phyloP scores from a whole-genome alignment of 306 rosid species.

The cucumber (Cucumis sativus) region DNA sequence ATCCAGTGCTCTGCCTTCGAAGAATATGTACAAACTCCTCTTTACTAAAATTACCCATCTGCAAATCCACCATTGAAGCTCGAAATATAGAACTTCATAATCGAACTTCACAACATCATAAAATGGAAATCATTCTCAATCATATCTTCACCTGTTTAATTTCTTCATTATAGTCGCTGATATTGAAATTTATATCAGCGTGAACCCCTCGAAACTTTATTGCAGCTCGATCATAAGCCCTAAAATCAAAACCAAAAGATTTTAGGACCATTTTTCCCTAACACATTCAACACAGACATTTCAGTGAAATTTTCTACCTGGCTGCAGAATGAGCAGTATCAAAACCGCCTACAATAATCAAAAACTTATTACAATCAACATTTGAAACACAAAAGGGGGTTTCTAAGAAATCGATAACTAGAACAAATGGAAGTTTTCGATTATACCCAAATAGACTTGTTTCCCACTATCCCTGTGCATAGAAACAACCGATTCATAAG shows the following conservation, averaged over 20 bases:
- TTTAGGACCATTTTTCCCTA: background rate
- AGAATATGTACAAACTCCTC: slow-evolving; percentile 86
- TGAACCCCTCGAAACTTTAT: slow-evolving; percentile 79
- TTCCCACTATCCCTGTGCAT: slow-evolving; percentile 78
- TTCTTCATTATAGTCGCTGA: slow-evolving; percentile 73
- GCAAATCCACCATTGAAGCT: slow-evolving; percentile 6
- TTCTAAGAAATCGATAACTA: background rate
- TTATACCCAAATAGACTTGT: slow-evolving; percentile 82
- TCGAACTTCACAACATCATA: background rate
- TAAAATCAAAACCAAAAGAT: slow-evolving; percentile 11
- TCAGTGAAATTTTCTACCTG: slow-evolving; percentile 24
- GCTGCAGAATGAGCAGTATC: slow-evolving; percentile 93
- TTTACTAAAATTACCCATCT: slow-evolving; percentile 75
- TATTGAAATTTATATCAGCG: slow-evolving; percentile 80
- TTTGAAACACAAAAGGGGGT: background rate
- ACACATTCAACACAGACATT: background rate
- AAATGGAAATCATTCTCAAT: background rate
- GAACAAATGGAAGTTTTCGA: slow-evolving; percentile 1
- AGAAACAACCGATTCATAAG: background rate
- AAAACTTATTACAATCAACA: background rate
- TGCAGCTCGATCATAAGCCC: slow-evolving; percentile 97
- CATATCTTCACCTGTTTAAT: slow-evolving; percentile 48
- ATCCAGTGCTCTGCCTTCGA: slow-evolving; percentile 89
- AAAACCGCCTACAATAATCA: slow-evolving; percentile 54
- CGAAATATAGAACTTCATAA: background rate